phyloP scores from a whole-genome alignment of 1,139 yeast genomes.

The Suhomyces bolitotheri region DNA sequence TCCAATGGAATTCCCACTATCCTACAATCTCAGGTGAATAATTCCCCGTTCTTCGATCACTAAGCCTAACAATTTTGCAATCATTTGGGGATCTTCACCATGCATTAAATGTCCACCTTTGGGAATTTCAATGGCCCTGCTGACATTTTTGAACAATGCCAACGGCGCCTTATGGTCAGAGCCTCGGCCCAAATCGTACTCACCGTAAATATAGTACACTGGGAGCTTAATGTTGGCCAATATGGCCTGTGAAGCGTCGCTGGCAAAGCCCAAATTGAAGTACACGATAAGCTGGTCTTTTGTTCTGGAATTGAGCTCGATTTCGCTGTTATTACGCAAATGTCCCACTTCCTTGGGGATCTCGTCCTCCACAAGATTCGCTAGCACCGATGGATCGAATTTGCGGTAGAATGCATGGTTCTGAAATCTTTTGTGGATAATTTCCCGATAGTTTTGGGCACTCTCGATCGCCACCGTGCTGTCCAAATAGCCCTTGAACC shows the following conservation, averaged over 20 bases:
- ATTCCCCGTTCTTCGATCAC: too few species aligned
- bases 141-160: background rate
- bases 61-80: background rate
- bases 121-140: slow-evolving; percentile 7
- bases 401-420: background rate
- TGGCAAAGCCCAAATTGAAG: background rate
- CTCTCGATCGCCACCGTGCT: background rate
- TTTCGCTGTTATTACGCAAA: background rate
- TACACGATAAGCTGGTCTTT: slow-evolving; percentile 5
- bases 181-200: slow-evolving; percentile 10
- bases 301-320: slow-evolving; percentile 4
- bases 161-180: slow-evolving; percentile 1
- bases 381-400: slow-evolving; percentile 5
- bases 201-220: slow-evolving; percentile 14
- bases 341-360: slow-evolving; percentile 1
- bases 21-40: too few species aligned
- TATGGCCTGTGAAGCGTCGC: background rate
- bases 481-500: slow-evolving; percentile 5
- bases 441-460: background rate
- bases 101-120: slow-evolving; percentile 8
- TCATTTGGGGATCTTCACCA: slow-evolving; percentile 13
- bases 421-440: background rate
- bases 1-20: too few species aligned
- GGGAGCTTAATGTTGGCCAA: slow-evolving; percentile 12
- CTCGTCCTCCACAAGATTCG: slow-evolving; percentile 10